Evolutionary conservation across 2,329 filamentous ascomycete species (phyloP).

Genomic region (Exophiala spinifera): DNA sequence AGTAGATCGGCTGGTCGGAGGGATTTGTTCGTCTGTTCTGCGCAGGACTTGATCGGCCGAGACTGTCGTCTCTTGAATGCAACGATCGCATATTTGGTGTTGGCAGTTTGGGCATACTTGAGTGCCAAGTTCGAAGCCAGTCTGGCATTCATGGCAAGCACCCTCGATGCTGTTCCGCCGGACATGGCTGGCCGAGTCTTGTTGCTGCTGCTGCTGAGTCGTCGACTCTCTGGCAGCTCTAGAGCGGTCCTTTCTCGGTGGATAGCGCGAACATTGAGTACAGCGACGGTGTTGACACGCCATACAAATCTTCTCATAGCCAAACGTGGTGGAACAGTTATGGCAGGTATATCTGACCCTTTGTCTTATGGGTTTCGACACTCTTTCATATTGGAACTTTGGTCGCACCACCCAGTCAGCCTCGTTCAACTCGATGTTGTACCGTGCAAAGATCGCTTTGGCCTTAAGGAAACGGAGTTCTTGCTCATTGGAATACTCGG

Average conservation of each 20-base stretch:
- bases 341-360: conserved; percentile 65
- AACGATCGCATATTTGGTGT: conserved; percentile 26
- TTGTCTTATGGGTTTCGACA: conserved; percentile 48
- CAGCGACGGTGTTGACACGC: conserved; percentile 78
- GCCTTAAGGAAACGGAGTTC: conserved; percentile 43
- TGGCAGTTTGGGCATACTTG: conserved; percentile 25
- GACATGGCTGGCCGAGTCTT: not conserved
- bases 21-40: not conserved
- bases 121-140: conserved; percentile 17
- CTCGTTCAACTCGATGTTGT: conserved; percentile 44
- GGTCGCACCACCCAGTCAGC: conserved; percentile 40
- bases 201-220: conserved; percentile 35
- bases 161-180: conserved; percentile 4
- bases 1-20: not conserved
- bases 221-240: conserved; percentile 50
- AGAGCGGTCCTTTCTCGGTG: conserved; percentile 60
- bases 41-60: conserved; percentile 10
- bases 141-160: conserved; percentile 26
- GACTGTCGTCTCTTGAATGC: conserved; percentile 20
- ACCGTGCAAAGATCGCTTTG: conserved; percentile 46
- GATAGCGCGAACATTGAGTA: conserved; percentile 73
- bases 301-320: conserved; percentile 67
- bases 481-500: conserved; percentile 3
- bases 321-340: conserved; percentile 72
- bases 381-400: conserved; percentile 36